Percentiles rank a stretch among this genome's conserved stretches.
Conservation (phyloP, 2,329 filamentous ascomycete species). For the Venturia nashicola region DNA sequence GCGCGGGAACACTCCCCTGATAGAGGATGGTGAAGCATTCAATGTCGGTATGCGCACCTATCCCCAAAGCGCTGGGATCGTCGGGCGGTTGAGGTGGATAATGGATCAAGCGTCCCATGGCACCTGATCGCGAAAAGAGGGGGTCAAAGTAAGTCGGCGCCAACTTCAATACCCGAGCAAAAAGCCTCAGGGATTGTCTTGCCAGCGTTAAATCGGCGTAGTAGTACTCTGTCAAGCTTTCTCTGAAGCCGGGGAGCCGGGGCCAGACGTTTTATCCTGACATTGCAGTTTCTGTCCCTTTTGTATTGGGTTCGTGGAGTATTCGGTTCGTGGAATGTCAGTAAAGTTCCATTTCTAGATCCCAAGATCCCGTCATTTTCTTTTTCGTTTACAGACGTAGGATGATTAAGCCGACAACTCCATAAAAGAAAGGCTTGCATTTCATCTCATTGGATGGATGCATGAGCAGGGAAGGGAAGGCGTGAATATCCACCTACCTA, state of each 20-base stretch:
- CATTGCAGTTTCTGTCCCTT: neutral
- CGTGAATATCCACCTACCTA: too few relatives aligned
- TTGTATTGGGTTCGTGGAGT: neutral
- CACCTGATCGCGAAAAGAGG: neutral
- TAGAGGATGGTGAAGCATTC: constrained; percentile 51
- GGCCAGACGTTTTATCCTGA: neutral
- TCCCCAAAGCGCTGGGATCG: constrained; percentile 32
- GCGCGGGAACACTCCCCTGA: constrained; percentile 30
- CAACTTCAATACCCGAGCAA: neutral
- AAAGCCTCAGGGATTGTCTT: neutral
- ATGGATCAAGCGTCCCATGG: too few relatives aligned
- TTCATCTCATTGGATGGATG: too few relatives aligned
- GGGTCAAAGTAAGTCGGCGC: neutral
- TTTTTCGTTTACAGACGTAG: too few relatives aligned
- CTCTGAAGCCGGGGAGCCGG: neutral
- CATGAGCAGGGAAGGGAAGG: too few relatives aligned
- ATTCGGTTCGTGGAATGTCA: too few relatives aligned
- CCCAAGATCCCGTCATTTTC: too few relatives aligned
- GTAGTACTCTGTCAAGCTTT: neutral
- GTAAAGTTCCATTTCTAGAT: too few relatives aligned
- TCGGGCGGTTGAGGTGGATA: constrained; percentile 35
- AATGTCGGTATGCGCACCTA: constrained; percentile 51
- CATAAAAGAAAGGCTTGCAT: too few relatives aligned
- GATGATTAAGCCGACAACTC: too few relatives aligned
- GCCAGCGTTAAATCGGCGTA: neutral